These are phyloP conservation scores for Dispira simplex DNA, from an alignment of 192 early-diverging fungal species.

Conservation along the genomic window DNA sequence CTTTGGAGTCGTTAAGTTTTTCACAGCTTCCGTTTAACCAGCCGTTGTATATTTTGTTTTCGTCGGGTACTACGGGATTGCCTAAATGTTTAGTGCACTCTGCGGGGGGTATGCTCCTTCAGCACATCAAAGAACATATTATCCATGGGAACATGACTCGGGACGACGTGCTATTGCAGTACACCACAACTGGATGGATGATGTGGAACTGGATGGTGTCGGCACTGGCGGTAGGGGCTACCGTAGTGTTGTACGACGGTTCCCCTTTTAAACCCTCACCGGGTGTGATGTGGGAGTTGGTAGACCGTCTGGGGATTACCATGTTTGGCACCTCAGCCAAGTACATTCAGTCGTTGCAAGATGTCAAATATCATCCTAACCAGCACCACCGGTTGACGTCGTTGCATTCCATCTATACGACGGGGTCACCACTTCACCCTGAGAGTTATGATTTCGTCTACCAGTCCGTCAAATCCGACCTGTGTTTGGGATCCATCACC, in stretches of 20 bases:
- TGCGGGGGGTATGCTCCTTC: conserved; percentile 76
- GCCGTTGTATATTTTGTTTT: conserved; percentile 82
- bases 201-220: conserved; percentile 99
- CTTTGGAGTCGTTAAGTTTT: conserved; percentile 39
- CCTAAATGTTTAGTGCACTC: conserved; percentile 97
- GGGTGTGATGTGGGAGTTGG: conserved; percentile 56
- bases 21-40: conserved; percentile 83
- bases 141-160: conserved; percentile 63
- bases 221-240: conserved; percentile 59
- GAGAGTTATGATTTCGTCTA: conserved; percentile 91
- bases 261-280: conserved; percentile 82
- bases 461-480: conserved; percentile 60
- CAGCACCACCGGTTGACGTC: conserved; percentile 38
- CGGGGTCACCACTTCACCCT: conserved; percentile 86
- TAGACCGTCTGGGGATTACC: conserved; percentile 63
- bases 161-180: conserved; percentile 79
- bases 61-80: conserved; percentile 86
- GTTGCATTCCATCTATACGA: conserved; percentile 75
- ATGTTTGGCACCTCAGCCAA: conserved; percentile 91
- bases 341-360: conserved; percentile 82
- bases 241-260: conserved; percentile 83
- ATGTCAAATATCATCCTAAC: conserved; percentile 47
- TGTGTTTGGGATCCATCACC: conserved; percentile 87
- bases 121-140: conserved; percentile 88
- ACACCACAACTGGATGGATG: conserved; percentile 92